phyloP scores from a whole-genome alignment of 2,329 filamentous ascomycete species.

The Ascosphaera apis region DNA sequence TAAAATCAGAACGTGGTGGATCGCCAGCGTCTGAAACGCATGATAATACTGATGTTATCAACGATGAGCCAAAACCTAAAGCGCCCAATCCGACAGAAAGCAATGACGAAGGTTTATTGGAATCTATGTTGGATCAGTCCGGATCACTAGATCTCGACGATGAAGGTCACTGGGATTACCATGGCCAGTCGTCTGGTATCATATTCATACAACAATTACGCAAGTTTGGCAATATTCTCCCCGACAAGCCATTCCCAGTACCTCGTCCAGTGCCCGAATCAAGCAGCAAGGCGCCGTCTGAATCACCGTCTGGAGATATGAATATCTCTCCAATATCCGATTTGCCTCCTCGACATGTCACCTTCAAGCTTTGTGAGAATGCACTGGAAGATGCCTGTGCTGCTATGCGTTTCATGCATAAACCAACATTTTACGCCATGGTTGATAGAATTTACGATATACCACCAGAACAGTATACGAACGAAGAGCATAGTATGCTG shows the following conservation, averaged over 20 bases:
- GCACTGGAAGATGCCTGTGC: constrained; percentile 39
- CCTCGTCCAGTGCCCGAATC: constrained; percentile 31
- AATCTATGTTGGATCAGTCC: constrained; percentile 87
- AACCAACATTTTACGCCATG: constrained; percentile 56
- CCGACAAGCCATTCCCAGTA: too few relatives aligned
- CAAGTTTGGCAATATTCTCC: constrained; percentile 52
- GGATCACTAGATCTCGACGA: constrained; percentile 84
- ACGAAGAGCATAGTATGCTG: constrained; percentile 45
- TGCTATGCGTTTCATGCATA: constrained; percentile 51
- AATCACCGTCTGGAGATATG: constrained; percentile 40
- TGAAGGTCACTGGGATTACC: constrained; percentile 80
- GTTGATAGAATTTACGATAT: constrained; percentile 58
- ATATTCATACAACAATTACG: constrained; percentile 74
- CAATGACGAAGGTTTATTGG: constrained; percentile 48
- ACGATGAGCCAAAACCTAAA: constrained; percentile 8
- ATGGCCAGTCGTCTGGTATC: constrained; percentile 75
- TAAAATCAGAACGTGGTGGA: too few relatives aligned
- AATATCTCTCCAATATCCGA: constrained; percentile 34
- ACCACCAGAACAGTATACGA: constrained; percentile 36
- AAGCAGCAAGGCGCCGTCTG: constrained; percentile 40
- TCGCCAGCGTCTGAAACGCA: too few relatives aligned
- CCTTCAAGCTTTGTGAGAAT: constrained; percentile 32
- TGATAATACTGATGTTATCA: too few relatives aligned
- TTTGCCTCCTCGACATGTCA: constrained; percentile 41
- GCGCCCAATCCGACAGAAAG: constrained; percentile 14